These are phyloP conservation scores for Trichoderma gamsii DNA, from an alignment of 495 filamentous ascomycete species.

Conservation along the genomic window DNA sequence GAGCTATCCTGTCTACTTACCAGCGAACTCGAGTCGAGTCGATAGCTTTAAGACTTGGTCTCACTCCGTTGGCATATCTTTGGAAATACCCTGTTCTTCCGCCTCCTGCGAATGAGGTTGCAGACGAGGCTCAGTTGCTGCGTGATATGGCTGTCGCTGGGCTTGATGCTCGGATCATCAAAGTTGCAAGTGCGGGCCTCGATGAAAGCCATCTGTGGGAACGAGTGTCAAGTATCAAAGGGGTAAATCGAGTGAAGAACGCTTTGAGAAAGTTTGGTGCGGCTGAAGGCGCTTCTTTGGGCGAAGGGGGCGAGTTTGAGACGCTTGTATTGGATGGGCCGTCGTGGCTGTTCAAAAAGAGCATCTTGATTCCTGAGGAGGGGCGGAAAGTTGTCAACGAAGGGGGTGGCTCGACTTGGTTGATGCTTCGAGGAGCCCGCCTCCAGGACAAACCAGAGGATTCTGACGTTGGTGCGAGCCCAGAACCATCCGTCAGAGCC, in stretches of 20 bases:
- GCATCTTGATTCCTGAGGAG: conserved; percentile 56
- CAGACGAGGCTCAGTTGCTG: conserved; percentile 51
- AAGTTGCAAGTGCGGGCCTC: conserved; percentile 86
- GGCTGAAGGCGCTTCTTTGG: conserved; percentile 64
- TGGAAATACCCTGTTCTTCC: conserved; percentile 86
- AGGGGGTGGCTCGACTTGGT: conserved; percentile 65
- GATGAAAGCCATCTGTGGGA: conserved; percentile 77
- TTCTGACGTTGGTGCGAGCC: conserved; percentile 10
- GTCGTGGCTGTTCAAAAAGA: conserved; percentile 57
- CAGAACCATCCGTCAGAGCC: conserved; percentile 32
- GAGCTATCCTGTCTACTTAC: conserved; percentile 90
- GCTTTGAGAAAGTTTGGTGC: conserved; percentile 65
- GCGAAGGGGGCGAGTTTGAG: conserved; percentile 96
- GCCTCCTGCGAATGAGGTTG: conserved; percentile 22
- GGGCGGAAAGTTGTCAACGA: conserved; percentile 50
- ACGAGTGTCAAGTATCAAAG: conserved; percentile 55
- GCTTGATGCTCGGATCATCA: conserved; percentile 82
- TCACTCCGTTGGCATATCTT: conserved; percentile 75
- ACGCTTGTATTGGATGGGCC: conserved; percentile 84
- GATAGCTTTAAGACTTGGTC: conserved; percentile 67
- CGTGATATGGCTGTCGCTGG: conserved; percentile 73
- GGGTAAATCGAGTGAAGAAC: conserved; percentile 50
- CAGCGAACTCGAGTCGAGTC: conserved; percentile 92
- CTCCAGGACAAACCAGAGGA: conserved; percentile 44
- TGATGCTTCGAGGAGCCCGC: conserved; percentile 53